phyloP scores from a whole-genome alignment of 1,139 yeast genomes.

The Suhomyces ambrosiae region DNA sequence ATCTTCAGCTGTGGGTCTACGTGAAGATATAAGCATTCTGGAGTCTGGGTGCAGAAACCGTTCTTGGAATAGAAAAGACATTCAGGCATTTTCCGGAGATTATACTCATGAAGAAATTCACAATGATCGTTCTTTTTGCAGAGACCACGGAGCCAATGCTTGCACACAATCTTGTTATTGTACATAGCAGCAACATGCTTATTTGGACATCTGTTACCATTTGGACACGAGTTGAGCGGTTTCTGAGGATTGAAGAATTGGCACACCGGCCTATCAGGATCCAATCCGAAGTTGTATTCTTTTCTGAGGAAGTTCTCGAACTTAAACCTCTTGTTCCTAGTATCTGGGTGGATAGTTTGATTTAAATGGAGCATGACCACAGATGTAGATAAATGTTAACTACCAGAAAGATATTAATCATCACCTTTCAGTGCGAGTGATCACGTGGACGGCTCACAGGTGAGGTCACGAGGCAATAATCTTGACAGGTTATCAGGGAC shows the following conservation, averaged over 20 bases:
- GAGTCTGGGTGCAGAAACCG: constrained; percentile 91
- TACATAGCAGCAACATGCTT: constrained; percentile 85
- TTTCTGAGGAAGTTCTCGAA: constrained; percentile 82
- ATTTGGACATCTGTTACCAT: constrained; percentile 81
- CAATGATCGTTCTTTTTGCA: constrained; percentile 97
- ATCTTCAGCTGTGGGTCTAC: constrained; percentile 86
- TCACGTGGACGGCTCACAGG: background rate
- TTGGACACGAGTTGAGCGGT: constrained; percentile 73
- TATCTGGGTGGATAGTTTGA: constrained; percentile 47
- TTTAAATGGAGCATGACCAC: constrained; percentile 36
- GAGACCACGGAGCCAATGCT: constrained; percentile 96
- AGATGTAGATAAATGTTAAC: too few relatives aligned
- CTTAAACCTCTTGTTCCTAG: constrained; percentile 55
- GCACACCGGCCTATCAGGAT: constrained; percentile 91
- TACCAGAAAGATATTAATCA: too few relatives aligned
- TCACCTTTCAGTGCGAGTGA: too few relatives aligned
- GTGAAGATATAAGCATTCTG: constrained; percentile 92
- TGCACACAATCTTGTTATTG: constrained; percentile 84
- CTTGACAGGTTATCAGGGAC: too few relatives aligned
- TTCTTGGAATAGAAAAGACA: constrained; percentile 85
- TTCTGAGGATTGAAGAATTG: constrained; percentile 63
- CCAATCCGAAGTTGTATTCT: constrained; percentile 80
- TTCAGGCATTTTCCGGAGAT: constrained; percentile 94
- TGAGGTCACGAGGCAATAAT: too few relatives aligned
- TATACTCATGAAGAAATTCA: constrained; percentile 94